These are phyloP conservation scores for Ophiostoma pallidulum DNA, from an alignment of 2,329 filamentous ascomycete genomes.

Conservation along the genomic window DNA sequence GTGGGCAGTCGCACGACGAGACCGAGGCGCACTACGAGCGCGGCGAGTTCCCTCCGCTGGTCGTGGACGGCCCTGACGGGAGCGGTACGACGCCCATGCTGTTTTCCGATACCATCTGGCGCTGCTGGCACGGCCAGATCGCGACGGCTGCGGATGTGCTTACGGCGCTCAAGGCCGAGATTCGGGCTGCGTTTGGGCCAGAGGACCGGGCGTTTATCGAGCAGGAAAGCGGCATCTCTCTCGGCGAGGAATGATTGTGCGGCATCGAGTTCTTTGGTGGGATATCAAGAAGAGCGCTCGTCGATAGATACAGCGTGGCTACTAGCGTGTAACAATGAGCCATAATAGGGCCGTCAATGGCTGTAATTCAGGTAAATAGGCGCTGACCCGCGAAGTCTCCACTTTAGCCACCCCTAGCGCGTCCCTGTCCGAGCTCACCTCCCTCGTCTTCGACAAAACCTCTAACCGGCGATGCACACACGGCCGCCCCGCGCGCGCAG, in stretches of 20 bases:
- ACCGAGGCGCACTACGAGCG: conserved; percentile 1
- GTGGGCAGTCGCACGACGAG: neutral
- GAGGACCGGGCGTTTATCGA: conserved; percentile 6
- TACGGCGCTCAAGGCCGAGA: neutral
- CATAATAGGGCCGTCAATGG: no score
- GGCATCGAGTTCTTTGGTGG: no score
- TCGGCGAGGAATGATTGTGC: neutral
- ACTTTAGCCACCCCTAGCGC: no score
- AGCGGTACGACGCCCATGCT: neutral
- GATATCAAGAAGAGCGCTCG: no score
- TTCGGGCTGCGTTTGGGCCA: neutral
- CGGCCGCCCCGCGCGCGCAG: no score
- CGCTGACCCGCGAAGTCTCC: no score
- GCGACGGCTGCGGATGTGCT: conserved; percentile 3
- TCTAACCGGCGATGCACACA: no score
- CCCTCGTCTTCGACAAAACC: no score
- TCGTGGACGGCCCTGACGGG: neutral
- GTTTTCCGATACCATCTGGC: conserved; percentile 4
- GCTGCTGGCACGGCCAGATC: conserved; percentile 5
- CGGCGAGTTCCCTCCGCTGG: conserved; percentile 5
- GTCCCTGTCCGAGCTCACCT: no score
- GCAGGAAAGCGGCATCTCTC: neutral
- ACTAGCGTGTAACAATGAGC: no score
- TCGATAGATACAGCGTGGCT: no score
- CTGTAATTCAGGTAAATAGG: no score